Base-by-base conservation (phyloP, 306 rosid species). In the barrel medic (Medicago truncatula) region DNA sequence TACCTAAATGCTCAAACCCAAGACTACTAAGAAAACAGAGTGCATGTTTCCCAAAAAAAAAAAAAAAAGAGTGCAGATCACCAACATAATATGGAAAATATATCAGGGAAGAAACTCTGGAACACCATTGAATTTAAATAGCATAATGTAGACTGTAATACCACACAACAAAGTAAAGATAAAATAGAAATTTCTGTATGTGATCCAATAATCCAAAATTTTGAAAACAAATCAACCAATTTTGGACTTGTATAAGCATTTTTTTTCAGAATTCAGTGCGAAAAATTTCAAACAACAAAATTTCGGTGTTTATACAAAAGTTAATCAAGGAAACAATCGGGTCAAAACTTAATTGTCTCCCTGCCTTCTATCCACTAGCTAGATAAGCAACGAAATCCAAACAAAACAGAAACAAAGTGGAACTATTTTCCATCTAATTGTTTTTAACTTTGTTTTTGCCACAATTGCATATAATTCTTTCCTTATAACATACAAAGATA, bases 401-500 rank as follows among this genome's bases (percentile, higher is more conserved):
- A 49, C 38, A 69, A 34, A 77, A 61, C 67, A 61, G 31, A 81
- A 73, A 80, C 54, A 76, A 39, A 70, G 82, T 13, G 66, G 67
- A 77, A 67, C 66, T 66, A 77, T 52, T 49, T 82, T 73, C 76
- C 78, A 83, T 73, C 80, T 81, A 75, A 81, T 73, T 86, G 83
- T 76, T 59, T 83, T 77, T 83, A 70, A 40, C 76, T 81, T 79
- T 60, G 75, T 70, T 84, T 84, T 76, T 72, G 82, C 89, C 81
- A 86, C 87, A 83, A 82, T 80, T 85, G 86, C 90, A 88, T 25
- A 77, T 76, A 17, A 77, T 77, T 81, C 84, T 83, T 76, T 72
- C 61, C 84, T 89, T 86, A 83, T 75, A 77, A 86, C 88, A 88
- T 84, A 85, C 83, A 84, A 54, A 76, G 82, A 85, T 78, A 80